Conservation (phyloP, 331 rosid genomes). For the Malus hybrid region DNA sequence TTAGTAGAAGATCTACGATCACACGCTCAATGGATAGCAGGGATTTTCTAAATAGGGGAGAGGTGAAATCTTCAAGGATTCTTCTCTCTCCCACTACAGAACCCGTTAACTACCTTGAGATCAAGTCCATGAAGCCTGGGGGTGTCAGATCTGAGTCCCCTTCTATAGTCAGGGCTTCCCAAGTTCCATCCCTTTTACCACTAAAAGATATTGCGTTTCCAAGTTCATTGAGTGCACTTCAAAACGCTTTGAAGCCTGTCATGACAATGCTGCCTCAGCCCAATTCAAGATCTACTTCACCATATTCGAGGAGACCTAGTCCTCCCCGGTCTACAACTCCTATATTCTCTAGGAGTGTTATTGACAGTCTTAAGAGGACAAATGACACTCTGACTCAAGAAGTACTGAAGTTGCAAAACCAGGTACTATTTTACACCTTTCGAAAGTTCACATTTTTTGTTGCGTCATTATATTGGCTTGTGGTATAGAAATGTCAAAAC, state of each 20-base stretch:
- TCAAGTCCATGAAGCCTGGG: constrained; percentile 35
- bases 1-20: constrained; percentile 28
- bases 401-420: constrained; percentile 52
- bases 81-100: constrained; percentile 56
- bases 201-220: constrained; percentile 71
- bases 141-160: constrained; percentile 30
- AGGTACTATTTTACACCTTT: constrained; percentile 35
- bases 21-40: constrained; percentile 41
- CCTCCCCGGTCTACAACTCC: constrained; percentile 68
- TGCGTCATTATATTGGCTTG: background rate
- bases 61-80: constrained; percentile 47
- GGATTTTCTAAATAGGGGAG: constrained; percentile 41
- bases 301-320: constrained; percentile 70
- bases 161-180: constrained; percentile 48
- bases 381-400: constrained; percentile 60
- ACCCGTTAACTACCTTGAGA: constrained; percentile 48
- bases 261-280: constrained; percentile 25
- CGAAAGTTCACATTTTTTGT: background rate
- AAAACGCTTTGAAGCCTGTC: constrained; percentile 40
- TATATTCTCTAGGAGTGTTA: constrained; percentile 67
- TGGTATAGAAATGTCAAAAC: background rate
- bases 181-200: constrained; percentile 46
- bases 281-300: constrained; percentile 50
- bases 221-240: constrained; percentile 51
- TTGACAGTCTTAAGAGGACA: constrained; percentile 64